Percentiles rank a stretch among this genome's conserved stretches.
Conservation (phyloP, 208 protist species). For the Leishmania tarentolae region DNA sequence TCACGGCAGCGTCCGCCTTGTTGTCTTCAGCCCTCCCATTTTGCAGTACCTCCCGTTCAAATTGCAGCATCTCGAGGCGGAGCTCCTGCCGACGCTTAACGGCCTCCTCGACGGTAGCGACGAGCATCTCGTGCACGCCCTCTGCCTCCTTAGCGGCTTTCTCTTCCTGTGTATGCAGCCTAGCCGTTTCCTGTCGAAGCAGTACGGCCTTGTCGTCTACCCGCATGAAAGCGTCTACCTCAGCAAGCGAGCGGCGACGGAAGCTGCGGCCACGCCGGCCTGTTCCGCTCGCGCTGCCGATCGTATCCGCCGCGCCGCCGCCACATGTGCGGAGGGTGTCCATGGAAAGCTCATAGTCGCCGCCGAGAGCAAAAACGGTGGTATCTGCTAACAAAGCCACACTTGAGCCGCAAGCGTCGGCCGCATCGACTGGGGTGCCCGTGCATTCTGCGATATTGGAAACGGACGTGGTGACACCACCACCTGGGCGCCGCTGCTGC, state of each 20-base stretch:
- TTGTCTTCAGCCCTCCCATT: conserved; percentile 13
- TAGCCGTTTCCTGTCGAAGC: conserved; percentile 54
- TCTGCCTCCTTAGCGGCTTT: conserved; percentile 50
- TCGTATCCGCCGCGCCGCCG: background rate
- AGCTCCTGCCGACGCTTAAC: conserved; percentile 68
- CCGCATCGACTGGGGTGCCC: background rate
- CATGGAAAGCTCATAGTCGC: background rate
- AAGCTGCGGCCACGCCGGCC: conserved; percentile 52
- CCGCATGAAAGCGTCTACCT: conserved; percentile 45
- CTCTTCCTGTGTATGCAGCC: conserved; percentile 54
- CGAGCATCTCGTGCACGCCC: conserved; percentile 58
- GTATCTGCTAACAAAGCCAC: background rate
- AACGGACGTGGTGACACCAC: background rate
- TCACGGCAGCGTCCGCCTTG: conserved; percentile 12
- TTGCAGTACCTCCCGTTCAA: conserved; percentile 69
- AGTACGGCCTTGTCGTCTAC: conserved; percentile 80
- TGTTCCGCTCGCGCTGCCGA: conserved; percentile 1
- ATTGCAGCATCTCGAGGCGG: conserved; percentile 70
- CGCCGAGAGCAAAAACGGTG: conserved; percentile 4
- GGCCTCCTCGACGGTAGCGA: conserved; percentile 82
- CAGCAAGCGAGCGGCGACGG: conserved; percentile 48
- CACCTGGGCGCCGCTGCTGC: conserved; percentile 15
- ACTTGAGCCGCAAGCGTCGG: background rate
- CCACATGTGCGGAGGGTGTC: background rate
- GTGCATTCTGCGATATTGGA: background rate